Base-by-base conservation (phyloP, 2,329 filamentous ascomycete species). In the Endothia cerciana region DNA sequence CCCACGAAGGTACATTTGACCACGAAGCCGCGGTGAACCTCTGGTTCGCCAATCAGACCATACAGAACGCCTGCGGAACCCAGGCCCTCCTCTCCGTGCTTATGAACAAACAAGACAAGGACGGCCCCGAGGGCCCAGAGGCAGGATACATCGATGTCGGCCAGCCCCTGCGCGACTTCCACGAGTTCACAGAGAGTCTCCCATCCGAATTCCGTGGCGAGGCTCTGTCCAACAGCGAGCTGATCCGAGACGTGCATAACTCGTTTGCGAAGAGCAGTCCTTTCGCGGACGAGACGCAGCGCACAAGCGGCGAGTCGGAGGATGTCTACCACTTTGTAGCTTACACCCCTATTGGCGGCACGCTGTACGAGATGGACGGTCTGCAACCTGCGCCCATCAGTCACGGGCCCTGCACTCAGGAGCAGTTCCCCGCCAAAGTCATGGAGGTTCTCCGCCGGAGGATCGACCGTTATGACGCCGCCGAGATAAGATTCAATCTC, bases 281-380 rank as follows among this genome's bases (percentile, higher is more conserved):
- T 2, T 99, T 99, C 75, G 89, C 92, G 63, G 93, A 97, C 77
- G 95, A 99, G 84, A 96, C 93, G 68, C 87, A 90, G 71, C 86
- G 89, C 13, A 82, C 87, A 13, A 86, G 86, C 17, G 86, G 85
- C 62, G 87, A 88, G 68, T 84, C 92, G 64, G 93, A 97, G 73
- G 95, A 98, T 74, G 92, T 94, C 36, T 99, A 96, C 80, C 95
- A 99, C 81, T 99, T 99, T 78, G 93, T 99, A 73, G 95, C 94
- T 40, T 99, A 99, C 80, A 94, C 93, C 10, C 86, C 89, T 63
- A 85, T 97, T 71, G 87, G 90, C 74, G 90, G 89, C 70, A 88
- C 82, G 4, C 85, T 99, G 63, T 99, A 97, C 83, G 95, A 99
- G 80, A 86, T 99, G 62, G 95, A 99, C 78, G 95, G 95, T 22